These are phyloP conservation scores for Phytophthora pini DNA, from an alignment of 352 stramenopile species.

Conservation along the genomic window DNA sequence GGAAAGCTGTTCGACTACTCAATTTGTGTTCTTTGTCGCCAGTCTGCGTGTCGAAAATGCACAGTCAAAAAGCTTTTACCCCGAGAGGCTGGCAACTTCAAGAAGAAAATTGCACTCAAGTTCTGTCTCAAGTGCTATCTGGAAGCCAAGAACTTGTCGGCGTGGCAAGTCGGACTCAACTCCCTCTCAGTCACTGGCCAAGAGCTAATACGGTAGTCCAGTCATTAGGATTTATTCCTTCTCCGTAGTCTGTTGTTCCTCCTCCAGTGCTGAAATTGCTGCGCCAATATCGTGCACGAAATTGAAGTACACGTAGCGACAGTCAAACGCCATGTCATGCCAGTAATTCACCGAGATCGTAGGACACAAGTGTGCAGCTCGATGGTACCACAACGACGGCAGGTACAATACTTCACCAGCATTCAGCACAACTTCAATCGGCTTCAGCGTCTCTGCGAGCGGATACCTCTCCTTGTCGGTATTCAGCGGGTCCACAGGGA, in stretches of 20 bases:
- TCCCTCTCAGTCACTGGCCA: slow-evolving; percentile 16
- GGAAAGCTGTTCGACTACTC: slow-evolving; percentile 28
- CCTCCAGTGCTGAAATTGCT: slow-evolving; percentile 18
- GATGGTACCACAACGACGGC: slow-evolving; percentile 88
- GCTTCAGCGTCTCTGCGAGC: slow-evolving; percentile 51
- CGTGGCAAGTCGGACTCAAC: slow-evolving; percentile 39
- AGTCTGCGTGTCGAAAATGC: slow-evolving; percentile 46
- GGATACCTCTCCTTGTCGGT: slow-evolving; percentile 68
- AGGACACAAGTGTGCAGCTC: slow-evolving; percentile 69
- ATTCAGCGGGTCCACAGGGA: slow-evolving; percentile 78
- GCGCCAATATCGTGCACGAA: slow-evolving; percentile 69
- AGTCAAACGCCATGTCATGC: slow-evolving; percentile 92
- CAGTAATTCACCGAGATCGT: slow-evolving; percentile 92
- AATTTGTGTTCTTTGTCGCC: not conserved
- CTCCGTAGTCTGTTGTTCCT: slow-evolving; percentile 5
- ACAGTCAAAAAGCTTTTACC: slow-evolving; percentile 39
- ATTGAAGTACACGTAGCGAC: slow-evolving; percentile 89
- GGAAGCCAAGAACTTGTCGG: slow-evolving; percentile 40
- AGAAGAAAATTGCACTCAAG: slow-evolving; percentile 27
- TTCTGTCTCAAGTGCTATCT: slow-evolving; percentile 50
- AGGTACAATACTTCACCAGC: slow-evolving; percentile 79
- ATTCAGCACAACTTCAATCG: slow-evolving; percentile 74
- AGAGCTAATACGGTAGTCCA: too few relatives aligned
- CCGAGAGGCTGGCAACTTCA: slow-evolving; percentile 16
- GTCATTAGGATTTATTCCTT: not conserved